Evolutionary conservation across 108 stramenopile genomes (phyloP).

Genomic region (Nannochloropsis gaditana): DNA sequence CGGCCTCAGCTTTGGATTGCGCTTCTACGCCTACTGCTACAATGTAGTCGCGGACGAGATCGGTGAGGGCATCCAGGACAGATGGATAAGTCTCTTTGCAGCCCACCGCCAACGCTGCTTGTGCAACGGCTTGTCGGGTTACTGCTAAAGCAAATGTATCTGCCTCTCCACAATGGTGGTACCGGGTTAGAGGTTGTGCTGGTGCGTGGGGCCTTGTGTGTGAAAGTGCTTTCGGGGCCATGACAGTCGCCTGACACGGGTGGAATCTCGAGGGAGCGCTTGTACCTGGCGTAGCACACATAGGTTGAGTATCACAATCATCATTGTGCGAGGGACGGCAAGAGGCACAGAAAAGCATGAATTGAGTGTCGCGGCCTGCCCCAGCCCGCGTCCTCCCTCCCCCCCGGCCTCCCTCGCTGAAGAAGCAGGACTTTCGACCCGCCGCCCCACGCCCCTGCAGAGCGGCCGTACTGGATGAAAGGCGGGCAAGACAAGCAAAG

Average conservation of each 20-base stretch:
- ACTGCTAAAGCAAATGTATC: background rate
- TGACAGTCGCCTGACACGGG: background rate
- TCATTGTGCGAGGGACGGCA: too few relatives aligned
- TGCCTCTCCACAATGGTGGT: background rate
- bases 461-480: too few relatives aligned
- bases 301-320: too few relatives aligned
- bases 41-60: background rate
- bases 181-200: background rate
- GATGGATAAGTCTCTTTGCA: conserved; percentile 13
- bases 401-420: too few relatives aligned
- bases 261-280: background rate
- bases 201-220: background rate
- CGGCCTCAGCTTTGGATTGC: conserved; percentile 9
- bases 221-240: background rate
- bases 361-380: too few relatives aligned
- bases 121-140: conserved; percentile 3
- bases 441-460: too few relatives aligned
- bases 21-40: background rate
- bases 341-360: too few relatives aligned
- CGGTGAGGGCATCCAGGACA: background rate
- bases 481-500: too few relatives aligned
- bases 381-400: too few relatives aligned
- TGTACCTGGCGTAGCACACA: too few relatives aligned
- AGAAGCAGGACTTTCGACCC: too few relatives aligned
- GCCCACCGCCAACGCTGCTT: background rate